Conservation (phyloP, 2,329 filamentous ascomycete species). For the Pestalotiopsis fici region DNA sequence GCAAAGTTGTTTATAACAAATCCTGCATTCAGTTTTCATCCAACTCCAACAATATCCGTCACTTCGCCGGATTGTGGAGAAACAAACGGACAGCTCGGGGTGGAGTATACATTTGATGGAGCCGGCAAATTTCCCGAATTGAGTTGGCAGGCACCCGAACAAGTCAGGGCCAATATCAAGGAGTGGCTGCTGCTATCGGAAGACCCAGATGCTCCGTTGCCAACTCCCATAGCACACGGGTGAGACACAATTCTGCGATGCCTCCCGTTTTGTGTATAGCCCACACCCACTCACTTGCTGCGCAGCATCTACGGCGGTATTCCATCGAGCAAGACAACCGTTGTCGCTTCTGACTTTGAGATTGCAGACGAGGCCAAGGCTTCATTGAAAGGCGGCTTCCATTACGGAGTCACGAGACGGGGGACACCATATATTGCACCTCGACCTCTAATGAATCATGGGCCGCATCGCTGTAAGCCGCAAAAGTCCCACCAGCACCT, state of each 20-base stretch:
- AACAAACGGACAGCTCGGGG: constrained; percentile 33
- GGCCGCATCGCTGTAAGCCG: constrained; percentile 47
- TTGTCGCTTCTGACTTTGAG: constrained; percentile 38
- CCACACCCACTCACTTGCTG: background rate
- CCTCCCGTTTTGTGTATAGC: background rate
- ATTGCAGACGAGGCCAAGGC: constrained; percentile 26
- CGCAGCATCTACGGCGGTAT: constrained; percentile 40
- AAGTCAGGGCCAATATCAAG: constrained; percentile 28
- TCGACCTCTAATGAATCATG: constrained; percentile 48
- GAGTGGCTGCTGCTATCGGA: constrained; percentile 49
- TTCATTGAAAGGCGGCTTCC: constrained; percentile 43
- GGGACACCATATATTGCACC: constrained; percentile 45
- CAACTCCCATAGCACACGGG: constrained; percentile 47
- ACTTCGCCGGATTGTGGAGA: constrained; percentile 40
- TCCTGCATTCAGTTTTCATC: constrained; percentile 33
- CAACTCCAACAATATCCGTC: constrained; percentile 37
- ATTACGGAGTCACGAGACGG: constrained; percentile 42
- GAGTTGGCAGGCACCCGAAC: constrained; percentile 36
- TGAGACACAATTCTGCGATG: constrained; percentile 26
- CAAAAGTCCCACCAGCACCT: background rate
- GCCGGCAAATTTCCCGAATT: constrained; percentile 40
- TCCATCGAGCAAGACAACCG: constrained; percentile 30
- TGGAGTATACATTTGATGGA: constrained; percentile 39
- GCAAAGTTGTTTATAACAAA: constrained; percentile 36
- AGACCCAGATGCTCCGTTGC: constrained; percentile 47